phyloP scores from a whole-genome alignment of 2,329 filamentous ascomycete genomes.

The Cladosporium velox region DNA sequence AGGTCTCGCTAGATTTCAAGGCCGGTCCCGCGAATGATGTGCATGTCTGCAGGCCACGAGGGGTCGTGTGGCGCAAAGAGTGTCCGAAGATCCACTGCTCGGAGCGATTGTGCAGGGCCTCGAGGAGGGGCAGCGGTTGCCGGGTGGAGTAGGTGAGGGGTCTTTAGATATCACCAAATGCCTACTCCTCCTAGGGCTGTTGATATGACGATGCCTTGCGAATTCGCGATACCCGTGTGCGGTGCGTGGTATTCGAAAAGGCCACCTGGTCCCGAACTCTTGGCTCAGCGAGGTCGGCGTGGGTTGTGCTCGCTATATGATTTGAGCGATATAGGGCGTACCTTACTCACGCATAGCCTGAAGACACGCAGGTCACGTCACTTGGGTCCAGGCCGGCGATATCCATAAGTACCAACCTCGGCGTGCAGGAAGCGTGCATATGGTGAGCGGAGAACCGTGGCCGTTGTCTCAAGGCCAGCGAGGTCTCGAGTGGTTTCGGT shows the following conservation, averaged over 20 bases:
- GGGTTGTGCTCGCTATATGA: not conserved
- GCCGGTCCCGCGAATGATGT: slow-evolving; percentile 18
- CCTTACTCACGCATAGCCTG: slow-evolving; percentile 11
- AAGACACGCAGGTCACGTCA: not conserved
- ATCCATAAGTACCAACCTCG: not conserved
- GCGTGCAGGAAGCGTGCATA: not conserved
- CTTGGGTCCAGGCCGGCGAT: not conserved
- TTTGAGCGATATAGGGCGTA: slow-evolving; percentile 1
- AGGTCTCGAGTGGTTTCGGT: too few relatives aligned
- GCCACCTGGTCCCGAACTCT: slow-evolving; percentile 1
- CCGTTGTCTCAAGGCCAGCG: not conserved
- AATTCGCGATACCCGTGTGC: not conserved
- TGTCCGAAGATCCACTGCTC: slow-evolving; percentile 10
- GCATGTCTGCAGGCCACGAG: slow-evolving; percentile 21
- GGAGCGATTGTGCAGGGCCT: slow-evolving; percentile 6
- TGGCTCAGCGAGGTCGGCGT: not conserved
- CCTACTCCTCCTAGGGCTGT: not conserved
- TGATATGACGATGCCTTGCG: slow-evolving; percentile 2
- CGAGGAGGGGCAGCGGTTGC: not conserved
- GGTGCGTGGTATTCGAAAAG: not conserved
- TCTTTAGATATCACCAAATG: slow-evolving; percentile 8
- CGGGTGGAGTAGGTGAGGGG: slow-evolving; percentile 12
- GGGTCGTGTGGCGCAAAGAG: slow-evolving; percentile 10
- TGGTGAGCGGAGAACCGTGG: not conserved
- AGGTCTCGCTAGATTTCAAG: not conserved